Evolutionary conservation across 768 basidiomycete species (phyloP), one percentile per base, ranked within the genome.

Genomic region (Suillus clintonianus): DNA sequence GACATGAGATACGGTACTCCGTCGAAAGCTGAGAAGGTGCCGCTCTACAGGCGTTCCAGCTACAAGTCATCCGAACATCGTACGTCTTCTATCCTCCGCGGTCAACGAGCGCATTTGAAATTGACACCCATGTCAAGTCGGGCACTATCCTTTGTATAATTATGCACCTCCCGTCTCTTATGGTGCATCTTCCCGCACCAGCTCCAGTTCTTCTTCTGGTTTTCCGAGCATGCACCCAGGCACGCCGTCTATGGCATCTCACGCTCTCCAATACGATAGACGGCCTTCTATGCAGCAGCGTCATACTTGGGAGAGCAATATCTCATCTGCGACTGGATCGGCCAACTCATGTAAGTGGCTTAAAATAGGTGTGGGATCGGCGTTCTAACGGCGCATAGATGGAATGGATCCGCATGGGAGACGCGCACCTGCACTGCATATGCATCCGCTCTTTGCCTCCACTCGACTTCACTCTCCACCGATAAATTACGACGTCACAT

Each of bases 381-480:
- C 30, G 59, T 5, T 34, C 41, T 61, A 39, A 39, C 30, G 0
- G 55, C 55, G 24, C 24, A 39, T 5, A 32, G 72, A 71, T 58
- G 72, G 70, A 50, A 55, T 66, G 59, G 77, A 76, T 37, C 64
- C 22, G 27, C 64, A 70, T 61, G 65, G 65, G 17, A 68, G 65
- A 2, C 69, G 68, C 27, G 70, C 76, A 67, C 68, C 80, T 68
- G 61, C 81, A 45, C 70, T 86, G 30, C 82, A 86, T 69, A 86
- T 89, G 83, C 88, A 89, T 68, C 88, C 88, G 5, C 74, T 89
- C 0, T 80, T 89, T 56, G 85, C 87, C 4, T 80, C 82, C 58
- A 84, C 83, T 32, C 81, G 82, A 47, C 76, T 83, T 19, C 84
- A 86, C 64, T 81, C 78, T 62, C 85, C 88, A 2, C 87, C 88